Base-by-base conservation (phyloP, 805 yeast genomes). In the Wickerhamiella bombiphila region DNA sequence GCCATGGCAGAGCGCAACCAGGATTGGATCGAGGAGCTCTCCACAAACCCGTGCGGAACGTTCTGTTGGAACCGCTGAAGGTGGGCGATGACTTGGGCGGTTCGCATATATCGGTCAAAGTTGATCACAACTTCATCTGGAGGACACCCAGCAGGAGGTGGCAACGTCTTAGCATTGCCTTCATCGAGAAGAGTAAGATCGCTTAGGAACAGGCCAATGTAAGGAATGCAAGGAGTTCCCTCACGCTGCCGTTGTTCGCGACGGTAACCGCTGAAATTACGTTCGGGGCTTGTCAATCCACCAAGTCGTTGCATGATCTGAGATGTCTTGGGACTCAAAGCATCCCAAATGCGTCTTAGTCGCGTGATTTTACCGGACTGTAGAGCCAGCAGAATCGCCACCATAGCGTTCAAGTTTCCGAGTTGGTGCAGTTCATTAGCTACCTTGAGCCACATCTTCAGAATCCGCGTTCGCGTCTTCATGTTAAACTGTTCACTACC, bases 171-270 rank as follows among this genome's bases (percentile, higher is more conserved):
- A 13, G 59, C 52, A 39, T 57, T 59, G 21, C 64, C 64, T 40
- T 59, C 64, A 31, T 53, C 59, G 22, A 56, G 47, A 31, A 59
- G 51, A 13, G 58, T 56, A 32, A 59, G 39, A 31, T 59, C 64
- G n/a, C 57, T 46, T 5, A 57, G 47, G 29, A 51, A 50, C 3
- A 58, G 43, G 3, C 64, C 64, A 6, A 59, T 38, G 42, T 55
- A 59, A 2, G 64, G 64, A 6, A 59, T 49, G 32, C 57, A 52
- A 7, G 56, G 54, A n/a, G 37, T 37, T n/a, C 39, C 42, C 13
- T 22, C 32, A 22, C 48, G 42, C 13, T 39, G 30, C n/a, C 54
- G 48, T 32, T 57, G 39, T 32, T 47, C 50, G 8, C 41, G 37
- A 19, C 64, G 47, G 39, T 58, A 59, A 22, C 44, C 52, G 8